These are phyloP conservation scores for Sporothrix pallida DNA, from an alignment of 2,329 filamentous ascomycete species.

Conservation along the genomic window DNA sequence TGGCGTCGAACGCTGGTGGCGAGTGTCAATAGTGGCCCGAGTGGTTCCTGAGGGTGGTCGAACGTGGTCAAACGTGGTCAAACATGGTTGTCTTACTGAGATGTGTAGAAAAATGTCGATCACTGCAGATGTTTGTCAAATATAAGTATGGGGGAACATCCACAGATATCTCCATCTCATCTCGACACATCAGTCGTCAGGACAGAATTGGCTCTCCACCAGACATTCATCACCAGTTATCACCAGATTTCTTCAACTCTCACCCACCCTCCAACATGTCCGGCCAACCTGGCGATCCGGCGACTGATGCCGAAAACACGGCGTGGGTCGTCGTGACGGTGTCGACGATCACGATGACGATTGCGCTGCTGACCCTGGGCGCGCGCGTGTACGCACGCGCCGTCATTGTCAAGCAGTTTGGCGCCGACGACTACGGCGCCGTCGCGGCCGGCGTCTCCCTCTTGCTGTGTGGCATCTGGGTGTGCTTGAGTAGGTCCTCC, in stretches of 20 bases:
- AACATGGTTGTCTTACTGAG: too few relatives aligned
- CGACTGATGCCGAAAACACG: not conserved
- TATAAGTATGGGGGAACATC: too few relatives aligned
- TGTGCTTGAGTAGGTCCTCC: not conserved
- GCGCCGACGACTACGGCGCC: slow-evolving; percentile 13
- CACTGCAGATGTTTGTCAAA: too few relatives aligned
- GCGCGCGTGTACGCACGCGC: not conserved
- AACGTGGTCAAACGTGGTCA: too few relatives aligned
- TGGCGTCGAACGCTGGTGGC: not conserved
- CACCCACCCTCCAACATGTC: not conserved
- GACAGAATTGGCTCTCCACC: too few relatives aligned
- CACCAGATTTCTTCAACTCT: not conserved
- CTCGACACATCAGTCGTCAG: too few relatives aligned
- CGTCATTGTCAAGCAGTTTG: slow-evolving; percentile 14
- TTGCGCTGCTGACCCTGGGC: not conserved
- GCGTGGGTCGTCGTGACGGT: slow-evolving; percentile 2
- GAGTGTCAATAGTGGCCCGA: not conserved
- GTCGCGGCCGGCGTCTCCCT: not conserved
- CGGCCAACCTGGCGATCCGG: not conserved
- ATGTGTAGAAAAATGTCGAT: too few relatives aligned
- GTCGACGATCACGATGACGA: slow-evolving; percentile 1
- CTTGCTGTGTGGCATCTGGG: not conserved
- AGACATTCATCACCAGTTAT: not conserved
- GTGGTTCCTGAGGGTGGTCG: too few relatives aligned
- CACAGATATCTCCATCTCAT: too few relatives aligned